Percentiles rank a stretch among this genome's conserved stretches.
Conservation (phyloP, 441 rosid genomes). For the Jatropha podagrica region DNA sequence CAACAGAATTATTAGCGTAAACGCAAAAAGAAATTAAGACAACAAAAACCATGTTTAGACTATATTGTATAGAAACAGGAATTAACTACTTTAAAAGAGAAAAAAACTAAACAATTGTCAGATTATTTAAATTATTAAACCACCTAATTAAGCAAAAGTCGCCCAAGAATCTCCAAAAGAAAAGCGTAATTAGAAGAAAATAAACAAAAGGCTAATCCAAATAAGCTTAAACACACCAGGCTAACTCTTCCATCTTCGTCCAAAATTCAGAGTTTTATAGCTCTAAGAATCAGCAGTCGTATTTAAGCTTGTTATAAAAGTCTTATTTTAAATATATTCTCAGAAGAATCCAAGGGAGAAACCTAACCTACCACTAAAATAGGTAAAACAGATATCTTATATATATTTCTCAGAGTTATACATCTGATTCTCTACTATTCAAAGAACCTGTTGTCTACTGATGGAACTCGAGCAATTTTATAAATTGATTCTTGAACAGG, state of each 20-base stretch:
- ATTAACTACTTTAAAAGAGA: background rate
- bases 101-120: background rate
- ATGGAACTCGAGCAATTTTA: too few relatives aligned
- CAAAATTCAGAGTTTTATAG: background rate
- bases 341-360: background rate
- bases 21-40: background rate
- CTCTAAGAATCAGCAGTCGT: background rate
- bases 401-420: background rate
- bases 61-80: background rate
- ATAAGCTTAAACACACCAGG: background rate
- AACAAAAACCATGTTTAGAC: background rate
- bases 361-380: background rate
- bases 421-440: too few relatives aligned
- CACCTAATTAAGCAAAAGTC: background rate
- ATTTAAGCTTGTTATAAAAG: background rate
- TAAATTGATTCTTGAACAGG: background rate
- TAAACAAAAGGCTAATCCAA: background rate
- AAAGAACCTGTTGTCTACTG: too few relatives aligned
- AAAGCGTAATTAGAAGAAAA: too few relatives aligned
- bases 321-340: background rate
- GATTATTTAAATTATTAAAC: background rate
- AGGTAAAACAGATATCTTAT: background rate
- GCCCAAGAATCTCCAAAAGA: background rate
- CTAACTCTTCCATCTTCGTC: background rate
- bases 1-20: background rate